Conservation (phyloP, 1,284 basidiomycete genomes). For the Thelephora terrestris region DNA sequence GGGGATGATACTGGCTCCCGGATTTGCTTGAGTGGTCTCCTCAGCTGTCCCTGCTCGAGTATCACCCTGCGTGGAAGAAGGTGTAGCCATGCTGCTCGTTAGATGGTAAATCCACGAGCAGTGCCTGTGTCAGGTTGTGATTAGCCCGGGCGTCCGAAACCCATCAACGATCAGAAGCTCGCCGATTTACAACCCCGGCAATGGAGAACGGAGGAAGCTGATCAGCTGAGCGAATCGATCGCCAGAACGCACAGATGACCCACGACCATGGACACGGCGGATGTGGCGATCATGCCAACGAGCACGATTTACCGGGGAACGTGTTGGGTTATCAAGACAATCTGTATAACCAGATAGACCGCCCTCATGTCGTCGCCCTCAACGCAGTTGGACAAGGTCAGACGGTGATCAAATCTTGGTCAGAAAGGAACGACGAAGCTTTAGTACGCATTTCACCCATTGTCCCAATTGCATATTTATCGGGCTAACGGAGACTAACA, state of each 20-base stretch:
- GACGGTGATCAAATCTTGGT: slow-evolving; percentile 68
- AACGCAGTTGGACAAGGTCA: slow-evolving; percentile 43
- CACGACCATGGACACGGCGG: slow-evolving; percentile 41
- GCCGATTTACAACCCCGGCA: no score
- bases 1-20: not conserved
- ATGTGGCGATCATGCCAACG: slow-evolving; percentile 38
- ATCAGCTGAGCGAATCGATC: no score
- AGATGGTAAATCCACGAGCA: no score
- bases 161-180: no score
- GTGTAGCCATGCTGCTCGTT: no score
- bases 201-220: no score
- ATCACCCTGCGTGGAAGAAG: no score
- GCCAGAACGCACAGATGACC: slow-evolving; percentile 21
- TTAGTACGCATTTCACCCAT: slow-evolving; percentile 31
- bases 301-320: slow-evolving; percentile 27
- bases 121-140: no score
- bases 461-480: slow-evolving; percentile 4
- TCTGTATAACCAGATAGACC: slow-evolving; percentile 59
- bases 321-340: slow-evolving; percentile 54
- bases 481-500: slow-evolving; percentile 21
- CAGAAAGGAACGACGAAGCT: slow-evolving; percentile 52
- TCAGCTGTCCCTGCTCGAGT: not conserved
- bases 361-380: slow-evolving; percentile 59
- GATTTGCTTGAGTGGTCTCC: not conserved
- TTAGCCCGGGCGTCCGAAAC: no score